Conservation (phyloP, 345 rosid genomes). For the Hypericum androsaemum region DNA sequence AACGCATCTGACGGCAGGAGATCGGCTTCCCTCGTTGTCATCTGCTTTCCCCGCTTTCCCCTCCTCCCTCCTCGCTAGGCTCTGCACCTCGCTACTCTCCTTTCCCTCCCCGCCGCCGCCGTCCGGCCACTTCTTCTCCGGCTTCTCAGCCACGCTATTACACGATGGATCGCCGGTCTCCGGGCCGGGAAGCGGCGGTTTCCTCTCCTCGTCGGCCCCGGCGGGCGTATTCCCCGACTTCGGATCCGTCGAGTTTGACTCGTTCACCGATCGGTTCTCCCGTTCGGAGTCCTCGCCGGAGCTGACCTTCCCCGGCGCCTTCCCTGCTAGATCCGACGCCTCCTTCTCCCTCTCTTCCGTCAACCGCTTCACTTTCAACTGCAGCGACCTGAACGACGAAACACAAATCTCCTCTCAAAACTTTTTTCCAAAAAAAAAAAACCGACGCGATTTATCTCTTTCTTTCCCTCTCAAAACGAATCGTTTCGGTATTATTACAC, state of each 20-base stretch:
- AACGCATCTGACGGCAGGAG: conserved; percentile 17
- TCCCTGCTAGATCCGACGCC: conserved; percentile 34
- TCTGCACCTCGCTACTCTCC: conserved; percentile 1
- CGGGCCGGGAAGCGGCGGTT: conserved; percentile 17
- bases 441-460: conserved; percentile 2
- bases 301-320: conserved; percentile 14
- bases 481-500: conserved; percentile 22
- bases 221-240: conserved; percentile 9
- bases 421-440: conserved; percentile 11
- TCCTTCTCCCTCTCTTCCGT: conserved; percentile 41
- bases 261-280: conserved; percentile 38
- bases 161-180: conserved; percentile 16
- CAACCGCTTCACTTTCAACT: conserved; percentile 46
- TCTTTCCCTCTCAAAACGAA: conserved; percentile 9
- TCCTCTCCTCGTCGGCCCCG: conserved; percentile 19
- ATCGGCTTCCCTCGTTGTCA: conserved; percentile 13
- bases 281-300: conserved; percentile 17
- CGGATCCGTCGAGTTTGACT: conserved; percentile 42
- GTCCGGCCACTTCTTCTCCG: conserved; percentile 25
- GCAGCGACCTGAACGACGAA: conserved; percentile 34
- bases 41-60: not conserved
- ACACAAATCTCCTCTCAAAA: conserved; percentile 19
- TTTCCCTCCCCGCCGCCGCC: conserved; percentile 3
- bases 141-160: conserved; percentile 24
- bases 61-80: conserved; percentile 5